A percentile compares a stretch with the other conserved stretches of the same genome.
These are phyloP conservation scores for Aspergillus fumigatiaffinis DNA, from an alignment of 2,329 filamentous ascomycete genomes.

Conservation along the genomic window DNA sequence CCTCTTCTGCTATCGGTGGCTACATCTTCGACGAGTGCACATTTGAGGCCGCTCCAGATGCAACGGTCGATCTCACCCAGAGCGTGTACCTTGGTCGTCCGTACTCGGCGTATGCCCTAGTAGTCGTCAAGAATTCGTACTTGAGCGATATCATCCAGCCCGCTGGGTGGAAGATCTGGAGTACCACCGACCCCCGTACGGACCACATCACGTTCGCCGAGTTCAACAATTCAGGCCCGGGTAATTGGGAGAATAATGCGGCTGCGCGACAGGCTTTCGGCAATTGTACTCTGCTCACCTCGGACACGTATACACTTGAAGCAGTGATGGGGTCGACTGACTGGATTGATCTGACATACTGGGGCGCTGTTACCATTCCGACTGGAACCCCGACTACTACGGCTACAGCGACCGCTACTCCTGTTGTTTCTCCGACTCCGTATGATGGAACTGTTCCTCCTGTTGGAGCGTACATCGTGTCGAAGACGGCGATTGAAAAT, in stretches of 20 bases:
- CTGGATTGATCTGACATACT: constrained; percentile 41
- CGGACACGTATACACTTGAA: constrained; percentile 30
- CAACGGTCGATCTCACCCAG: constrained; percentile 13
- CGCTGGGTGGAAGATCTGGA: constrained; percentile 21
- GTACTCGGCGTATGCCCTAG: constrained; percentile 15
- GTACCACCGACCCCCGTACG: constrained; percentile 24
- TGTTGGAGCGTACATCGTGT: constrained; percentile 36
- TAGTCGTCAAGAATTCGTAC: constrained; percentile 17
- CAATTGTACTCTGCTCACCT: constrained; percentile 33
- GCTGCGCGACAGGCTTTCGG: constrained; percentile 33
- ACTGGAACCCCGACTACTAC: constrained; percentile 18
- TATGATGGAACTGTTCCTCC: constrained; percentile 24
- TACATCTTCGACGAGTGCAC: constrained; percentile 26
- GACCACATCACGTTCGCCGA: constrained; percentile 15
- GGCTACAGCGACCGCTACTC: constrained; percentile 21
- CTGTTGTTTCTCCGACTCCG: constrained; percentile 13
- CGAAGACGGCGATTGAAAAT: constrained; percentile 33
- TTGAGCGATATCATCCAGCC: constrained; percentile 15
- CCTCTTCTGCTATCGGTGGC: constrained; percentile 12
- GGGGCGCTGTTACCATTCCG: constrained; percentile 34
- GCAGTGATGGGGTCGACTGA: constrained; percentile 34
- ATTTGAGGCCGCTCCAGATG: constrained; percentile 22
- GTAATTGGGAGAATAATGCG: constrained; percentile 16
- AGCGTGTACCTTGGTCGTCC: constrained; percentile 17
- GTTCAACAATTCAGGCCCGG: constrained; percentile 15